phyloP scores from a whole-genome alignment of 305 asterid species.

The Ajuga reptans region DNA sequence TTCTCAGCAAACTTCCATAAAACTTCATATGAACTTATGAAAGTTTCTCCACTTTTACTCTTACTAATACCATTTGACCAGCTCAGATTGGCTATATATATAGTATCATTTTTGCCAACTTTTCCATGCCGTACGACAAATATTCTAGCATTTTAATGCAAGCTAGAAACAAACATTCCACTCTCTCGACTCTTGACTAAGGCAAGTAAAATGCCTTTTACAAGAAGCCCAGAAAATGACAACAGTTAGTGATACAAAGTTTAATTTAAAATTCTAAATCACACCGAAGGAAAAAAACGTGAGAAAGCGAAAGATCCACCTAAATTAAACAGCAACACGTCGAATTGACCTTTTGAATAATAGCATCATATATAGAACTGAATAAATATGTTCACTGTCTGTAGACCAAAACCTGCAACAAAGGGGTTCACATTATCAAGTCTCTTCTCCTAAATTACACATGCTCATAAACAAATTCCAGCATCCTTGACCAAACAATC shows the following conservation, averaged over 20 bases:
- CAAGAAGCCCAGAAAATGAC: constrained; percentile 9
- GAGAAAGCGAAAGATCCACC: constrained; percentile 20
- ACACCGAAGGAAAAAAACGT: background rate
- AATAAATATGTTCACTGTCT: constrained; percentile 1
- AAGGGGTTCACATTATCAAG: constrained; percentile 20
- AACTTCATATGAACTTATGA: constrained; percentile 13
- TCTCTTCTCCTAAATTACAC: constrained; percentile 13
- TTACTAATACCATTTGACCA: constrained; percentile 2
- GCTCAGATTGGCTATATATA: background rate
- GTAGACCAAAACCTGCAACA: constrained; percentile 8
- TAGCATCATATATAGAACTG: background rate
- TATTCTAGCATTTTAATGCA: background rate
- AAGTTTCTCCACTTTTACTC: constrained; percentile 4
- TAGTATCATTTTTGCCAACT: background rate
- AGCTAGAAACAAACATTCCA: background rate
- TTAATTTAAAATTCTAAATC: background rate
- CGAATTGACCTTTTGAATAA: constrained; percentile 23
- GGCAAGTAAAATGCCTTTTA: background rate
- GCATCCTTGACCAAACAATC: constrained; percentile 13
- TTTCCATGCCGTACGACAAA: background rate
- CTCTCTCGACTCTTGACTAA: constrained; percentile 18
- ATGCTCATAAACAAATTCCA: background rate
- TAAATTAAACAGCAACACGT: constrained; percentile 8
- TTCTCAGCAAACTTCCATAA: constrained; percentile 14
- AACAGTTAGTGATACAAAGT: background rate